Evolutionary conservation across 495 filamentous ascomycete species (phyloP).

Genomic region (Xylaria curta): DNA sequence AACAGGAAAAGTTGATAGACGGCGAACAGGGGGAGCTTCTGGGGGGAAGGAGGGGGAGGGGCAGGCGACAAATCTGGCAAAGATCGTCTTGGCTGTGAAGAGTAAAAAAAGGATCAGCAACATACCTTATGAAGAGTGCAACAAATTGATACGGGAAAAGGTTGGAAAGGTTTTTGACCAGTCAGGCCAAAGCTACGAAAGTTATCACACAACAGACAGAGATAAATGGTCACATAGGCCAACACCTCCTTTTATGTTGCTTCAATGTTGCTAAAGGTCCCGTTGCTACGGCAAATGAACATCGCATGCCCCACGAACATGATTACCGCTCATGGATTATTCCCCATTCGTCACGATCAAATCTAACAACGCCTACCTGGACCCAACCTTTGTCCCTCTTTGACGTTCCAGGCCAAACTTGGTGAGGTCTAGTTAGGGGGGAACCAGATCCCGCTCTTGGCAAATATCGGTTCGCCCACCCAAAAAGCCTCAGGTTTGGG

Average conservation of each 20-base stretch:
- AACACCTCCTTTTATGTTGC: neutral
- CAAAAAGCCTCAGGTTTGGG: constrained; percentile 23
- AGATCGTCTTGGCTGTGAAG: constrained; percentile 2
- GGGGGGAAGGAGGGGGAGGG: constrained; percentile 4
- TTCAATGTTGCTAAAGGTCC: neutral
- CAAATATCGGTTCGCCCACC: constrained; percentile 6
- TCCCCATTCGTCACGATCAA: constrained; percentile 13
- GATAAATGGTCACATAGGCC: neutral
- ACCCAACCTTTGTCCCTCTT: neutral
- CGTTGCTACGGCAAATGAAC: constrained; percentile 14
- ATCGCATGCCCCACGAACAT: constrained; percentile 13
- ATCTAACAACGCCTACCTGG: constrained; percentile 2
- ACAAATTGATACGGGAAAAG: neutral
- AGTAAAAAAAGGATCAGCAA: constrained; percentile 16
- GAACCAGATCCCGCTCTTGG: constrained; percentile 14
- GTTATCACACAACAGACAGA: neutral
- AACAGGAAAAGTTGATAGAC: neutral
- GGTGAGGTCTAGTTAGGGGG: neutral
- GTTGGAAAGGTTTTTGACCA: neutral
- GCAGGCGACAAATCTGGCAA: neutral
- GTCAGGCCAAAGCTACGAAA: neutral
- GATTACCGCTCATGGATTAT: neutral
- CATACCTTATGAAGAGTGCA: constrained; percentile 20
- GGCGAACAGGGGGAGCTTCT: constrained; percentile 10
- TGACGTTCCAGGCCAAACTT: neutral